Evolutionary conservation across 176 grass and related monocot species (phyloP), one percentile per base, ranked within the genome.

Genomic region (Cocos nucifera): DNA sequence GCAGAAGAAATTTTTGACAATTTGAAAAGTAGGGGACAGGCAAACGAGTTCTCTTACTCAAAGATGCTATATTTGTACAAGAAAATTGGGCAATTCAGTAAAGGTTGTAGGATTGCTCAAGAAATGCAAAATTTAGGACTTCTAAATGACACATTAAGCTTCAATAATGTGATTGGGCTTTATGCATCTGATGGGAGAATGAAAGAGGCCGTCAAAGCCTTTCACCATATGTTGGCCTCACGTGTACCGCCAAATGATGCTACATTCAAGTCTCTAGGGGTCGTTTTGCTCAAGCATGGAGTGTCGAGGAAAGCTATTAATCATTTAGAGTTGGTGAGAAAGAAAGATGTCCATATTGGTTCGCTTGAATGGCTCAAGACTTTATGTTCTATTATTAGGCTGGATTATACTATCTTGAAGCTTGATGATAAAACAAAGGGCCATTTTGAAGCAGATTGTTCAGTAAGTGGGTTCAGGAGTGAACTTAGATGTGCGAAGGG

Each of bases 41-140:
- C 72, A 58, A 96, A 96, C 75, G 92, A 90, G 61, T 90, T 96
- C 62, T 90, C 87, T 23, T 77, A 90, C 61, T 81, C 77, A 52
- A 85, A 79, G 76, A 82, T 96, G 81, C 51, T 96, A 49, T 80
- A 80, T 65, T 68, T 82, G 59, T 91, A 88, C 76, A 87, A 82
- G 63, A 97, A 84, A 74, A 72, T 82, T 67, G 84, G 80, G 54
- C 63, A 32, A 64, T 69, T 80, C 51, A 53, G 79, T 62, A 84
- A 80, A 59, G 83, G 83, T 55, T 85, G 82, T 73, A 79, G 50
- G 65, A 82, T 97, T 65, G 69, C 72, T 49, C 75, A 79, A 80
- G 84, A 97, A 62, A 97, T 97, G 92, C 77, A 88, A 83, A 50
- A 50, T 71, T 82, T 85, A 59, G 81, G 81, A 61, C 57, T 90